phyloP scores from a whole-genome alignment of 1,284 basidiomycete genomes.

The Pholiota adiposa region DNA sequence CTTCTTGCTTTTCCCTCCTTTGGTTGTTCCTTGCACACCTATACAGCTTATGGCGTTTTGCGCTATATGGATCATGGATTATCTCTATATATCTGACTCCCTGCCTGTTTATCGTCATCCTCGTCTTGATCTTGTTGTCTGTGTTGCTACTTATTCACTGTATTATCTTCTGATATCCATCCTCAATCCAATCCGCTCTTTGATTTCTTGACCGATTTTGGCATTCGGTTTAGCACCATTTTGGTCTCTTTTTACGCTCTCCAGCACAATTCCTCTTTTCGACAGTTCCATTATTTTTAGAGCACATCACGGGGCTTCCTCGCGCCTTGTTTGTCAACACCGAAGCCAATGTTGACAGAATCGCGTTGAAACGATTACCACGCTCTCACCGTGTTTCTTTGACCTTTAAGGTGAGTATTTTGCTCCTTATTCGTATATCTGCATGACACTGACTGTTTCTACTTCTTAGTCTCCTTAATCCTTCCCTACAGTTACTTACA shows the following conservation, averaged over 20 bases:
- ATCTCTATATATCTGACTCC: conserved; percentile 19
- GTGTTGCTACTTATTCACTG: conserved; percentile 22
- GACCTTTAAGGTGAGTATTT: background rate
- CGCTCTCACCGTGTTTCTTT: background rate
- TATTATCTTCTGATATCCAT: conserved; percentile 16
- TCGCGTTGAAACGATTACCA: background rate
- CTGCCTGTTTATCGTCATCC: background rate
- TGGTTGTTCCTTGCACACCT: conserved; percentile 13
- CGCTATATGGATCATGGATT: conserved; percentile 4
- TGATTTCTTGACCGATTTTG: conserved; percentile 4
- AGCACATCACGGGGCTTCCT: background rate
- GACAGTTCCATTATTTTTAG: background rate
- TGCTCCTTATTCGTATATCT: background rate
- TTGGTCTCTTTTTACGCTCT: background rate
- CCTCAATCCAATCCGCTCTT: conserved; percentile 18
- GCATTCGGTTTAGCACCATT: background rate
- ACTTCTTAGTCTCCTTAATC: background rate
- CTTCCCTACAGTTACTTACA: background rate
- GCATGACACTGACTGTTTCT: background rate
- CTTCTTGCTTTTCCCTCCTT: conserved; percentile 12
- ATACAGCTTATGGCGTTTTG: conserved; percentile 1
- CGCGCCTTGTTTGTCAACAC: background rate
- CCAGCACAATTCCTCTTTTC: background rate
- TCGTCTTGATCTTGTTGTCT: conserved; percentile 11
- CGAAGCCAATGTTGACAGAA: background rate